Base-by-base conservation (phyloP, 257 asterid species). In the Knoxia roxburghii region DNA sequence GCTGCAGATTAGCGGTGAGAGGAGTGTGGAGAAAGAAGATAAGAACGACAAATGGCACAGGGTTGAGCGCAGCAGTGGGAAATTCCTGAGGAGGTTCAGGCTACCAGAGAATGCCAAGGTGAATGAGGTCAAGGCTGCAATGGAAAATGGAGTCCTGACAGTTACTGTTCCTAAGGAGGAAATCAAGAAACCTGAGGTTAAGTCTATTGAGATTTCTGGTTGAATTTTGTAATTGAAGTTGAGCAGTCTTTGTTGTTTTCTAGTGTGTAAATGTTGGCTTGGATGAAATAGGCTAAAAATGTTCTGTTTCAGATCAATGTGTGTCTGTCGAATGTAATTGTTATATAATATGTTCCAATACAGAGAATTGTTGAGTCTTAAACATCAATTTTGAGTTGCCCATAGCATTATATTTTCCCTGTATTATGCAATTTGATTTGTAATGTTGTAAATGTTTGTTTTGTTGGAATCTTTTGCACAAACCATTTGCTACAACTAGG, bases 1-100 rank as follows among this genome's bases (percentile, higher is more conserved):
- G 24, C n/a, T 71, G 29, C 64, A 40, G 65, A 63, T 71, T 3
- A 71, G 58, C n/a, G 75, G 75, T 3, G 75, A 71, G 65, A 71
- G 75, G 75, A 71, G 15, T 3, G 75, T 71, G 64, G 69, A 71
- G 75, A 71, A 71, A 13, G 69, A 71, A 46, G 75, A 71, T 14
- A 71, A 52, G 64, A 71, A 63, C 4, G 75, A 71, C 4, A 71
- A 58, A 0, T 71, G 75, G 70, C 75, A 71, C 30, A 21, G 70
- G 20, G 70, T 71, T 15, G 75, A 71, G 50, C 58, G 75, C 37
- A 63, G 70, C 59, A 71, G 70, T 33, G 75, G 75, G 5, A 53
- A 41, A 26, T 71, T 71, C 41, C 26, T 55, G 59, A 30, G 70
- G 70, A 71, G 70, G 50, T 71, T 71, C 40, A 53, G 59, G 59